A percentile compares a stretch with the other conserved stretches of the same genome.
Evolutionary conservation across 306 rosid species (phyloP).

Genomic region (Cicer cuneatum): DNA sequence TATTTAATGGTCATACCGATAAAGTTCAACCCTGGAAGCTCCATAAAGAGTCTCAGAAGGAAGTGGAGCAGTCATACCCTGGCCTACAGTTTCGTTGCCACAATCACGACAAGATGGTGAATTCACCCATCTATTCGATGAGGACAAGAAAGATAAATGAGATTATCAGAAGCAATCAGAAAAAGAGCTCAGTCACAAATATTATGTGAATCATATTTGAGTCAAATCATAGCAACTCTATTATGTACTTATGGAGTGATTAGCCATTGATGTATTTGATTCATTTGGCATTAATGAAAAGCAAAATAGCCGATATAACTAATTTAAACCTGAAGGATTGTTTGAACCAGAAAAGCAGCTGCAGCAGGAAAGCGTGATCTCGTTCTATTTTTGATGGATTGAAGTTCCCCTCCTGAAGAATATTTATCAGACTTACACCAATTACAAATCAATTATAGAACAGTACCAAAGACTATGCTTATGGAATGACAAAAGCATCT

Average conservation of each 20-base stretch:
- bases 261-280: constrained; percentile 11
- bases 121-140: constrained; percentile 75
- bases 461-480: constrained; percentile 6
- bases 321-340: constrained; percentile 77
- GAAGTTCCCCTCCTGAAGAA: constrained; percentile 81
- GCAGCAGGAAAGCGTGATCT: constrained; percentile 87
- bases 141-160: constrained; percentile 35
- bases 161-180: constrained; percentile 26
- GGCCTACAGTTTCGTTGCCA: constrained; percentile 58
- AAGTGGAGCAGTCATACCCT: constrained; percentile 64
- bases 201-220: constrained; percentile 24
- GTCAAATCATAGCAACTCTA: constrained; percentile 16
- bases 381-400: constrained; percentile 70
- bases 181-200: constrained; percentile 6
- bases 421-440: constrained; percentile 41
- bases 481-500: constrained; percentile 27
- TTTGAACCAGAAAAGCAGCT: constrained; percentile 96
- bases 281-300: constrained; percentile 20
- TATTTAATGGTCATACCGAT: constrained; percentile 56
- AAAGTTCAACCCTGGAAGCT: constrained; percentile 74
- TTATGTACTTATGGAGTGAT: constrained; percentile 10
- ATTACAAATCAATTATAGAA: constrained; percentile 39
- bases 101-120: constrained; percentile 79
- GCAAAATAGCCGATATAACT: constrained; percentile 21
- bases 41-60: constrained; percentile 70